Conservation (phyloP, 2,329 filamentous ascomycete genomes). For the Beauveria sp. region DNA sequence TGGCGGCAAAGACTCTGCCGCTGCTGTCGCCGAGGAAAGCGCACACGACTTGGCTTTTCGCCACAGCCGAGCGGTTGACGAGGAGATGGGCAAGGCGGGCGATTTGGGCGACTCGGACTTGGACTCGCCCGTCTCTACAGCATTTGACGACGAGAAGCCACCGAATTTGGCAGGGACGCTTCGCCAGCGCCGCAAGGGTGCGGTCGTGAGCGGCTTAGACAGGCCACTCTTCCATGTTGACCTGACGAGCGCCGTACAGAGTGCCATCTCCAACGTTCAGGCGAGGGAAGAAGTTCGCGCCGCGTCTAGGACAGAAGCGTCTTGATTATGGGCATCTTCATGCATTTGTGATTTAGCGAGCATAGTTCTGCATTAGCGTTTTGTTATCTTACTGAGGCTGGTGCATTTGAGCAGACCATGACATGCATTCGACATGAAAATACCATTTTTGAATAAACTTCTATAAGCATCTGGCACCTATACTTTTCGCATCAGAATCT, state of each 20-base stretch:
- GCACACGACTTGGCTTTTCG: slow-evolving; percentile 40
- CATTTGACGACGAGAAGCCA: slow-evolving; percentile 28
- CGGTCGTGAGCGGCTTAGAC: slow-evolving; percentile 78
- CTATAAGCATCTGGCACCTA: background rate
- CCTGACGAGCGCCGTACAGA: slow-evolving; percentile 79
- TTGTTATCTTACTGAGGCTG: background rate
- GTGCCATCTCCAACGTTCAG: slow-evolving; percentile 73
- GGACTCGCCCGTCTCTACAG: slow-evolving; percentile 19
- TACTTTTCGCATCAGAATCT: background rate
- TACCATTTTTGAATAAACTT: no score
- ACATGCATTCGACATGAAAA: background rate
- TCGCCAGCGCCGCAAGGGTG: slow-evolving; percentile 39
- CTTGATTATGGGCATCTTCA: background rate
- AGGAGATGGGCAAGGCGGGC: slow-evolving; percentile 28
- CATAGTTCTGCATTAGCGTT: background rate
- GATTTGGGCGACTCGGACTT: slow-evolving; percentile 23
- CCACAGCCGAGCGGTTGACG: slow-evolving; percentile 18
- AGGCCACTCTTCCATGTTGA: slow-evolving; percentile 91
- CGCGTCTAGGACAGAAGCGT: background rate
- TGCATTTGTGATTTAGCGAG: background rate
- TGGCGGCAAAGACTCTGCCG: slow-evolving; percentile 62
- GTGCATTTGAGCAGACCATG: background rate
- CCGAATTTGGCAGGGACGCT: slow-evolving; percentile 12
- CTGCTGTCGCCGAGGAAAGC: slow-evolving; percentile 56
- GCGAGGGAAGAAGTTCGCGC: slow-evolving; percentile 32